Conservation (phyloP, 768 basidiomycete species). For the Basidioascus undulatus region DNA sequence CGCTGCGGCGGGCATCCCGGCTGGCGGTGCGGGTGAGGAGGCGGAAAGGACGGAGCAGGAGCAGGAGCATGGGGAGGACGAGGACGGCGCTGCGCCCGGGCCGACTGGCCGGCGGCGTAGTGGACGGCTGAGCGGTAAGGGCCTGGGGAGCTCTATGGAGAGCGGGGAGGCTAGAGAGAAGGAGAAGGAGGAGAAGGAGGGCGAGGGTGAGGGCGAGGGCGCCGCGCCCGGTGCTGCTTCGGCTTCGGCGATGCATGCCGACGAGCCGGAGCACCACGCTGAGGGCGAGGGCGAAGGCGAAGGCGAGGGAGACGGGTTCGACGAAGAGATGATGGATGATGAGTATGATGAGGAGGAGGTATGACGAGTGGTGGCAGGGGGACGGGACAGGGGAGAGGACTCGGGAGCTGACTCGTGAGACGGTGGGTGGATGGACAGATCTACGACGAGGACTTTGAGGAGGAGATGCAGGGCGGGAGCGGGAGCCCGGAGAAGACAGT, state of each 20-base stretch:
- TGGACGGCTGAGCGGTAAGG: slow-evolving; percentile 52
- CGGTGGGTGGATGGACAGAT: slow-evolving; percentile 11
- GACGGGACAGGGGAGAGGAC: slow-evolving; percentile 8
- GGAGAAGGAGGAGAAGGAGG: too few relatives aligned
- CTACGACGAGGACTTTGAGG: not conserved
- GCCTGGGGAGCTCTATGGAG: slow-evolving; percentile 17
- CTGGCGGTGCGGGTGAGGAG: slow-evolving; percentile 17
- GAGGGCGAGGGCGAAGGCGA: slow-evolving; percentile 24
- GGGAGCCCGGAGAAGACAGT: too few relatives aligned
- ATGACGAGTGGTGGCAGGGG: too few relatives aligned
- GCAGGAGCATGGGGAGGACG: slow-evolving; percentile 1
- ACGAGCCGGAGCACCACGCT: slow-evolving; percentile 4
- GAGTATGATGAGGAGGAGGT: slow-evolving; percentile 71
- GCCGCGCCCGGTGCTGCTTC: slow-evolving; percentile 8
- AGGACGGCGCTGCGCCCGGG: too few relatives aligned
- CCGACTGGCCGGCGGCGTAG: slow-evolving; percentile 51
- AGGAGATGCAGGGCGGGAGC: too few relatives aligned
- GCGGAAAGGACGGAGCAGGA: too few relatives aligned
- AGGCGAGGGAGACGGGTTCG: slow-evolving; percentile 21
- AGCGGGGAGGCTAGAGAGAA: slow-evolving; percentile 10
- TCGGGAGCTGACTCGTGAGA: slow-evolving; percentile 7
- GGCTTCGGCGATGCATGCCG: slow-evolving; percentile 5
- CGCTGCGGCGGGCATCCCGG: slow-evolving; percentile 42
- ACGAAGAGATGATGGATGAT: slow-evolving; percentile 60
- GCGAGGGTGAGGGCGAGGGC: too few relatives aligned